Evolutionary conservation across 805 yeast genomes (phyloP), one percentile per base, ranked within the genome.

Genomic region (Starmera pachycereana): DNA sequence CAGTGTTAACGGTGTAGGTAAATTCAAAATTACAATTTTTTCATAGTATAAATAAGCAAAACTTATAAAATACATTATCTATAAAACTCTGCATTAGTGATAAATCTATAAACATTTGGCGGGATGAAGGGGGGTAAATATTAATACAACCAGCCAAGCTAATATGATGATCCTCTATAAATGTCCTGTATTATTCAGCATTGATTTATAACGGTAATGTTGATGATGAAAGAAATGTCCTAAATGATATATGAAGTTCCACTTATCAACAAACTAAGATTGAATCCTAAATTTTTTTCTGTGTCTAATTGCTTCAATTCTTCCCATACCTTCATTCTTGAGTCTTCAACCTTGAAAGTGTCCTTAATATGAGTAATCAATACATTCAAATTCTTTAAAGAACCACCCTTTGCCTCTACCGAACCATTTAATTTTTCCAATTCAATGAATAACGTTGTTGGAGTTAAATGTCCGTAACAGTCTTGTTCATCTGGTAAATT

Each of bases 381-480:
- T 9, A 60, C 28, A 11, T 56, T 44, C 12, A 61, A 18, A 0
- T 48, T 55, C 11, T 46, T 32, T 7, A 57, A 29, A 0, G 57
- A 52, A 0, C 36, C 8, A 45, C 30, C 4, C 32, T 19, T 3
- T 42, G 39, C n/a, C 36, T 40, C 16, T 14, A 45, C 22, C 16
- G 40, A 35, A 13, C 45, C 47, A 13, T 55, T 44, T 12, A 70
- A 48, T 3, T 27, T 40, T 4, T 44, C 40, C 12, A 89, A 61
- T 51, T 86, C 95, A 6, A 61, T 52, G 11, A 83, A 67, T 27
- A 88, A 57, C 47, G 71, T 70, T 3, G 57, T 49, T 4, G 96
- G 95, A 11, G 82, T 78, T 59, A 88, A 54, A 60, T 88, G 97
- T 2, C 97, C 97, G 55, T 76, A 88, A 22, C 86, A 52, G 3